phyloP scores from a whole-genome alignment of 2,329 filamentous ascomycete species.

The Camillea tinctor region DNA sequence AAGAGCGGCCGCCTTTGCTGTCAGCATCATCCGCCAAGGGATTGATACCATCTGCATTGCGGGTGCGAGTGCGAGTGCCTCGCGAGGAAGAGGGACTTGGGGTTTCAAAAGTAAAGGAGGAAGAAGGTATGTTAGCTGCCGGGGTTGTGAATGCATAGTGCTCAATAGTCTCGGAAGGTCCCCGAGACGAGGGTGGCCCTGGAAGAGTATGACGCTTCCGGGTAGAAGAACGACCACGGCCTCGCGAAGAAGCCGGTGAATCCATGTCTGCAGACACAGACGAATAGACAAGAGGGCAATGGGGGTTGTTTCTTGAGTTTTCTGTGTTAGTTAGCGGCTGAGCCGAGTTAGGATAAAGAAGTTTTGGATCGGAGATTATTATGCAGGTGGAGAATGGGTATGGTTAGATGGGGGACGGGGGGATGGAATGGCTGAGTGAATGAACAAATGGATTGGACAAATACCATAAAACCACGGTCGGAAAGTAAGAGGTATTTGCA shows the following conservation, averaged over 20 bases:
- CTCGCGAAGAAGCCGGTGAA: constrained; percentile 26
- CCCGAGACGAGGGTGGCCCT: constrained; percentile 21
- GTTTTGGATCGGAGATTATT: constrained; percentile 32
- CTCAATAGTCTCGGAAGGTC: constrained; percentile 16
- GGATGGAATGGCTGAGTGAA: constrained; percentile 1
- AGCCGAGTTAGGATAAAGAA: constrained; percentile 19
- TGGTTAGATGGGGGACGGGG: constrained; percentile 11
- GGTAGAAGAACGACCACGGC: constrained; percentile 24
- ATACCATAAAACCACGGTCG: constrained; percentile 5
- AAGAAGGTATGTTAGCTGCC: constrained; percentile 19
- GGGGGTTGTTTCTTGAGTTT: constrained; percentile 1
- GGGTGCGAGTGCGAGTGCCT: constrained; percentile 45
- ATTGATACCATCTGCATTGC: constrained; percentile 38
- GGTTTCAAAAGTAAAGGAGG: constrained; percentile 27
- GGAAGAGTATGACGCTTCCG: constrained; percentile 29
- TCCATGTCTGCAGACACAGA: constrained; percentile 24
- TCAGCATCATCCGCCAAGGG: constrained; percentile 46
- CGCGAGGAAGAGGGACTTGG: constrained; percentile 31
- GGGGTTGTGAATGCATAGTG: constrained; percentile 21
- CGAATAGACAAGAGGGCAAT: neutral
- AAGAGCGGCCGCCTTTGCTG: constrained; percentile 57
- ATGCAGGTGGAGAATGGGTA: constrained; percentile 34
- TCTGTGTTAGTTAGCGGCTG: constrained; percentile 8
- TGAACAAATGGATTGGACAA: too few species aligned
- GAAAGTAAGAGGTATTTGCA: neutral